Evolutionary conservation across 2,329 filamentous ascomycete species (phyloP), one percentile per base, ranked within the genome.

Genomic region (Aspergillus piperis): DNA sequence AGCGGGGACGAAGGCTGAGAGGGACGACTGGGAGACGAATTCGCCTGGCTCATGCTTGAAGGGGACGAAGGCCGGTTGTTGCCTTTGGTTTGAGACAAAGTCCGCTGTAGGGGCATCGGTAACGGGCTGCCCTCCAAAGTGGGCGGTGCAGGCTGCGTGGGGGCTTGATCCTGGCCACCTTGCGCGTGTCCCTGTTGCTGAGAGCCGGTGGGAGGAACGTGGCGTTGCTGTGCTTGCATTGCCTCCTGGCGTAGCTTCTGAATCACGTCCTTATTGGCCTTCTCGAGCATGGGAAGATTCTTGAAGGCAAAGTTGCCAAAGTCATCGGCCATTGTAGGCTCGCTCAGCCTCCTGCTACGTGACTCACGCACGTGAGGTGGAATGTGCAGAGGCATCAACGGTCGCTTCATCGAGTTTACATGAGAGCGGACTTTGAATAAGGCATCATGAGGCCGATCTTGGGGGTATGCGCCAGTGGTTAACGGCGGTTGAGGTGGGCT

Each of bases 201-300:
- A 13, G 61, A 36, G 17, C 64, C 59, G 11, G 70, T 66, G 6
- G 75, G 73, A 3, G 67, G 66, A 11, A 75, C 66, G 58, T 78
- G 74, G 65, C 86, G 85, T 62, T 82, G 82, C 67, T 88, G 86
- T 38, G 83, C 82, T 69, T 89, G 92, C 79, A 97, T 84, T 3
- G 95, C 93, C 75, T 98, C 93, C 21, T 93, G 92, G 10, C 93
- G 88, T 59, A 99, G 82, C 75, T 98, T 98, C 70, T 98, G 93
- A 32, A 99, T 96, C 30, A 98, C 92, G 70, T 99, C 95, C 74
- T 99, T 99, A 78, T 99, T 99, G 57, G 95, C 95, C 76, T 97
- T 98, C 70, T 98, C 95, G 17, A 99, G 83, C 19, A 98, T 94
- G 0, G 94, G 93, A 52, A 99, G 80, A 69, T 99, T 99, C 80